Conservation (phyloP, 208 protist genomes). For the Acanthamoeba culbertsoni region DNA sequence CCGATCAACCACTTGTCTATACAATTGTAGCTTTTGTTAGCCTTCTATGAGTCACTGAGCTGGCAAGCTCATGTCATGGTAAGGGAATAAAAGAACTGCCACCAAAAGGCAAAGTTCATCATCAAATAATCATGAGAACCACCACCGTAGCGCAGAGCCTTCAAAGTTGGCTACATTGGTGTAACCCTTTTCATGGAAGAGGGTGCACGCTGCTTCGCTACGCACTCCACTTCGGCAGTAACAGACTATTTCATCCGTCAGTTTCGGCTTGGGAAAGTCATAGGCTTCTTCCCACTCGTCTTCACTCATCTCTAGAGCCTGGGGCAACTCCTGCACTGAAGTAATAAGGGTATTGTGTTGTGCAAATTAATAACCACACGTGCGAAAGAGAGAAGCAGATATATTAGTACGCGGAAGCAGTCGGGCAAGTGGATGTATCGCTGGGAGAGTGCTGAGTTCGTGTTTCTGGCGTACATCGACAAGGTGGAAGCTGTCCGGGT, state of each 20-base stretch:
- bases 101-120: too few relatives aligned
- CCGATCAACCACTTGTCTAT: too few relatives aligned
- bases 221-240: constrained; percentile 31
- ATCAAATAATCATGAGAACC: background rate
- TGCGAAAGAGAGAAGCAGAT: background rate
- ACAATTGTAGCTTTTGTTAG: too few relatives aligned
- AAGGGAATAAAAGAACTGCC: too few relatives aligned
- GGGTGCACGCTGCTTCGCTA: background rate
- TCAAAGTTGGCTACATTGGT: background rate
- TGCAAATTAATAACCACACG: background rate
- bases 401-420: background rate
- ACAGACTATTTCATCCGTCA: background rate
- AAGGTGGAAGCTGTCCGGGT: background rate
- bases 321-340: constrained; percentile 12
- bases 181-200: background rate
- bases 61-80: too few relatives aligned
- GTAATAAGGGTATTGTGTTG: background rate
- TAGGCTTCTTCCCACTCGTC: constrained; percentile 5
- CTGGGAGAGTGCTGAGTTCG: background rate
- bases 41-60: too few relatives aligned
- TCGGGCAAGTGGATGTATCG: background rate
- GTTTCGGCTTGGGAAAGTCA: background rate
- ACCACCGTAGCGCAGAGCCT: background rate
- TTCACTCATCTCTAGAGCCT: constrained; percentile 25
- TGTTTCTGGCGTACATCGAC: background rate